Evolutionary conservation across 106 monocot species (phyloP).

Genomic region (Cymbidium sinense): DNA sequence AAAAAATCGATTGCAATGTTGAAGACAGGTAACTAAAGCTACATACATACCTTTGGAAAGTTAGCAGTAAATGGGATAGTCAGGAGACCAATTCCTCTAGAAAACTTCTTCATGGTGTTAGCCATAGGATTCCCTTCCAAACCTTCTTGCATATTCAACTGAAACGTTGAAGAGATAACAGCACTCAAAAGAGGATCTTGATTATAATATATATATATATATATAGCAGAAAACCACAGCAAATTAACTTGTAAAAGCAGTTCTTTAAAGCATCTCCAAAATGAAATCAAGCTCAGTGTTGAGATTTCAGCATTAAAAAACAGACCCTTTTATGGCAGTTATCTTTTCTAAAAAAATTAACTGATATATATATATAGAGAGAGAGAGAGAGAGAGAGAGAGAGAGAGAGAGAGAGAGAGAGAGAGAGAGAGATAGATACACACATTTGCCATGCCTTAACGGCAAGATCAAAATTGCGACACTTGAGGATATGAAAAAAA

Average conservation of each 20-base stretch:
- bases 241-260: not conserved
- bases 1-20: not conserved
- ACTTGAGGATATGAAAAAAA: too few relatives aligned
- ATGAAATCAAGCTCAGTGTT: not conserved
- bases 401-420: too few relatives aligned
- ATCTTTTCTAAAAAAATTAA: too few relatives aligned
- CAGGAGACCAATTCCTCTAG: conserved; percentile 44
- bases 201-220: not conserved
- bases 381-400: too few relatives aligned
- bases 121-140: conserved; percentile 77
- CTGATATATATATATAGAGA: too few relatives aligned
- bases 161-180: not conserved
- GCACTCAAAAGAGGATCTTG: conserved; percentile 1
- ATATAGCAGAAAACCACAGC: not conserved
- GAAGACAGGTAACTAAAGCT: not conserved
- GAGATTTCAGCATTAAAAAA: not conserved
- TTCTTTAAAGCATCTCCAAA: not conserved
- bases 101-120: conserved; percentile 55
- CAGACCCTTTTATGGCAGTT: not conserved
- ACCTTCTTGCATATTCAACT: conserved; percentile 74
- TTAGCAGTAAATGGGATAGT: conserved; percentile 53
- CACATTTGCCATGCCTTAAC: too few relatives aligned
- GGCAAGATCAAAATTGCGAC: too few relatives aligned
- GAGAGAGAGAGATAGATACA: too few relatives aligned
- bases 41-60: conserved; percentile 64